Evolutionary conservation across 164 flowering plant species (phyloP).

Genomic region (Kalanchoe fedtschenkoi): DNA sequence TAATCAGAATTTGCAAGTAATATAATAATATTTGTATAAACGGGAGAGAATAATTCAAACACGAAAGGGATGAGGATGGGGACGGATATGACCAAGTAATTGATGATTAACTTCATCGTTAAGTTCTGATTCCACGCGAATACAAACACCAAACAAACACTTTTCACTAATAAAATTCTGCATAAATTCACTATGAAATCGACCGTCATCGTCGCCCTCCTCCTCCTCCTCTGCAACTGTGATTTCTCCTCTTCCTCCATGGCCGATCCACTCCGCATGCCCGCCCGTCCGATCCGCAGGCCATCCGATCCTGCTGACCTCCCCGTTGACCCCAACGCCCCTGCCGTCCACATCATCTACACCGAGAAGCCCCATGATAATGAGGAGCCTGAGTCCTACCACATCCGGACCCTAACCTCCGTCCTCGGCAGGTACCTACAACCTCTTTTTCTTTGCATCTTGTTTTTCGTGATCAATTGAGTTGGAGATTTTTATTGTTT

Average conservation of each 20-base stretch:
- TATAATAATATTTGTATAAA: no score
- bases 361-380: constrained; percentile 48
- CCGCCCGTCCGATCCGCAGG: neutral
- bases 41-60: no score
- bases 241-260: neutral
- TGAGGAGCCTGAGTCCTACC: constrained; percentile 45
- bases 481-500: no score
- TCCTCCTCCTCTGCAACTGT: neutral
- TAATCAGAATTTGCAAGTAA: no score
- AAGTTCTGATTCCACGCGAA: no score
- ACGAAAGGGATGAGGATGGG: no score
- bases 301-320: neutral
- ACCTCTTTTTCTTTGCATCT: neutral
- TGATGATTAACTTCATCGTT: no score
- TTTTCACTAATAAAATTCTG: no score
- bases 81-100: no score
- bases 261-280: constrained; percentile 4
- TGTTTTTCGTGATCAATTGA: no score
- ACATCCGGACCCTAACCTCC: constrained; percentile 50
- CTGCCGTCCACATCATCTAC: constrained; percentile 62
- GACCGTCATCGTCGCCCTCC: neutral
- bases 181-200: constrained; percentile 10
- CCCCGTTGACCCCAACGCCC: neutral
- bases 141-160: no score
- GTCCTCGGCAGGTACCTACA: constrained; percentile 58